Base-by-base conservation (phyloP, 352 stramenopile species). In the Globisporangium mamillatum region DNA sequence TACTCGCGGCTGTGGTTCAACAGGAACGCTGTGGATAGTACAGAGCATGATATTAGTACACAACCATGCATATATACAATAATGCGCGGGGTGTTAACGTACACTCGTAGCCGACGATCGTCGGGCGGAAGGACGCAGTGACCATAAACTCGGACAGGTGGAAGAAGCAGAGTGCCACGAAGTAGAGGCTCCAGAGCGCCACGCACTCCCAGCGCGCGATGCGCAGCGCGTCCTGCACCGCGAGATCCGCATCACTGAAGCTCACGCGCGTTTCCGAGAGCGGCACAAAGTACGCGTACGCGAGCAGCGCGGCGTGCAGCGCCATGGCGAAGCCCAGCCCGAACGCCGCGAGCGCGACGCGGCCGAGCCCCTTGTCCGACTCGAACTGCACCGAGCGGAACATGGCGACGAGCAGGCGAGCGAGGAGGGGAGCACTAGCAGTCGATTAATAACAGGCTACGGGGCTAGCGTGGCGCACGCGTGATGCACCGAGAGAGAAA, bases 1-100 rank as follows among this genome's bases (percentile, higher is more conserved):
- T 98, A 98, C 66, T 94, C 89, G 36, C 78, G 77, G 78, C 88
- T 97, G 71, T 98, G 92, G 69, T 98, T 96, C 20, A 98, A 68
- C 44, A 98, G 76, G 70, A 97, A 98, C 1, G 91, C 86, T 92
- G 60, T 22, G 46, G 9, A 60, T 32, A 1, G 36, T 14, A 72
- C 18, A 65, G 0, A 41, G 53, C 20, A 29, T 27, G 12, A 50
- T 59, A 63, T 44, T 44, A 44, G 3, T 1, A 27, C 34, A 38
- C 7, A 32, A 63, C 20, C n/a, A 1, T 52, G 34, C 22, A 63
- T 53, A 38, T 1, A 46, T 65, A 53, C 20, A 36, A 29, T 25
- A 36, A 1, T 50, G 41, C 16, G 16, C 5, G 5, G 41, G 16
- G 16, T n/a, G 4, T 9, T 7, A 41, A 83, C 81, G 59, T 74